A percentile compares a stretch with the other conserved stretches of the same genome.
phyloP scores from a whole-genome alignment of 306 rosid species.

The Malus fusca region DNA sequence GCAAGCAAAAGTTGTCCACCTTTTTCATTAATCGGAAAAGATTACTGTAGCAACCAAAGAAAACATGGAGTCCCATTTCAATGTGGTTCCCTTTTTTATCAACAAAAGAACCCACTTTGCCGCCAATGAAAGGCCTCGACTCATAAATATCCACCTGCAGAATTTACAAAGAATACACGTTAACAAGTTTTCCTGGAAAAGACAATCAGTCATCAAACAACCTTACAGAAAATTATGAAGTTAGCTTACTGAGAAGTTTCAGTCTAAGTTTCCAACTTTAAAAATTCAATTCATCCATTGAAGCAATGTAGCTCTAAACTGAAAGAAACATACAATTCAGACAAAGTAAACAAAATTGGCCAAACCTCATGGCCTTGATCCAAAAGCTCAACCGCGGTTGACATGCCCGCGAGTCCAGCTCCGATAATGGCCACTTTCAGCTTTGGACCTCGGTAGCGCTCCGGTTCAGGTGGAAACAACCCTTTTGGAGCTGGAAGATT shows the following conservation, averaged over 20 bases:
- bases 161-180: slow-evolving; percentile 5
- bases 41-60: slow-evolving; percentile 96
- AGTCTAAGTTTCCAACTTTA: slow-evolving; percentile 2
- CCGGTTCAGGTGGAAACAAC: slow-evolving; percentile 93
- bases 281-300: background rate
- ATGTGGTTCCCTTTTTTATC: slow-evolving; percentile 87
- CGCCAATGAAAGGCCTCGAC: slow-evolving; percentile 84
- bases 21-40: slow-evolving; percentile 94
- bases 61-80: slow-evolving; percentile 98
- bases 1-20: slow-evolving; percentile 36
- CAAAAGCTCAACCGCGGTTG: slow-evolving; percentile 95
- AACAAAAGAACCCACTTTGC: slow-evolving; percentile 96
- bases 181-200: background rate
- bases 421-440: slow-evolving; percentile 94
- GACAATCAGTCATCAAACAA: slow-evolving; percentile 10
- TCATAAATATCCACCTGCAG: slow-evolving; percentile 93
- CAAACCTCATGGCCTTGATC: slow-evolving; percentile 97
- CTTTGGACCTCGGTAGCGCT: slow-evolving; percentile 86
- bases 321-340: background rate
- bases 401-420: slow-evolving; percentile 99
- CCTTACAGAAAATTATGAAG: background rate
- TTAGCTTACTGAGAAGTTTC: background rate
- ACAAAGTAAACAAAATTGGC: background rate
- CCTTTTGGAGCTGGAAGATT: slow-evolving; percentile 82
- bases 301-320: background rate